phyloP scores from a whole-genome alignment of 202 grass and related monocot genomes.

The Panicum hallii region DNA sequence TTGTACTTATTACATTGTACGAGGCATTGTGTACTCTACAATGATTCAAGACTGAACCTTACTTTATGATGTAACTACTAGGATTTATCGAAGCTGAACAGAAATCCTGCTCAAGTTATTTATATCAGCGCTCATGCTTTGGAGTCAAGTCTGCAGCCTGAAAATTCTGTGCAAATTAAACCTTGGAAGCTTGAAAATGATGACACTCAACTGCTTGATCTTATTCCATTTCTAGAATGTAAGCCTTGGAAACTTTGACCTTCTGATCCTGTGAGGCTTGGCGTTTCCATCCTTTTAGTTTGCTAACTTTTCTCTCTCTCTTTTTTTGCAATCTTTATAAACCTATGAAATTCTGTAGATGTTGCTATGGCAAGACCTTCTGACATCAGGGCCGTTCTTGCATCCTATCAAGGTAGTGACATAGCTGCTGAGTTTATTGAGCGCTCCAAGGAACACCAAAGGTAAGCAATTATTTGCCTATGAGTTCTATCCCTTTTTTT shows the following conservation, averaged over 20 bases:
- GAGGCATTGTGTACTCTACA: background rate
- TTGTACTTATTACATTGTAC: conserved; percentile 33
- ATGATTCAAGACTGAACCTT: conserved; percentile 6
- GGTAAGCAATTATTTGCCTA: conserved; percentile 50
- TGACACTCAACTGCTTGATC: conserved; percentile 91
- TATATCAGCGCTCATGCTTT: conserved; percentile 93
- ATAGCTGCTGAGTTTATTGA: conserved; percentile 89
- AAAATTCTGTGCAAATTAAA: conserved; percentile 78
- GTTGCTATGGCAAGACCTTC: conserved; percentile 81
- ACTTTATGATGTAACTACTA: conserved; percentile 45
- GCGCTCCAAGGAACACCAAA: conserved; percentile 85
- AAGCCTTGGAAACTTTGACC: conserved; percentile 28
- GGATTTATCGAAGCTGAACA: conserved; percentile 95
- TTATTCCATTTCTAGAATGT: conserved; percentile 99
- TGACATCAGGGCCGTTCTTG: conserved; percentile 92
- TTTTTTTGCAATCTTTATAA: conserved; percentile 36
- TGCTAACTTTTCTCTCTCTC: background rate
- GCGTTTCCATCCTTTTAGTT: conserved; percentile 9
- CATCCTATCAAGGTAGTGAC: conserved; percentile 89
- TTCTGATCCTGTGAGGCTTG: background rate
- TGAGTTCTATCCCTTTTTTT: conserved; percentile 16
- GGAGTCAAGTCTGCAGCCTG: conserved; percentile 78
- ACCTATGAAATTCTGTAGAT: conserved; percentile 61
- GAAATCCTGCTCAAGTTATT: conserved; percentile 80
- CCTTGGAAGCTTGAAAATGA: conserved; percentile 93